phyloP scores from a whole-genome alignment of 495 filamentous ascomycete genomes.

The Penicillium atrosanguineum region DNA sequence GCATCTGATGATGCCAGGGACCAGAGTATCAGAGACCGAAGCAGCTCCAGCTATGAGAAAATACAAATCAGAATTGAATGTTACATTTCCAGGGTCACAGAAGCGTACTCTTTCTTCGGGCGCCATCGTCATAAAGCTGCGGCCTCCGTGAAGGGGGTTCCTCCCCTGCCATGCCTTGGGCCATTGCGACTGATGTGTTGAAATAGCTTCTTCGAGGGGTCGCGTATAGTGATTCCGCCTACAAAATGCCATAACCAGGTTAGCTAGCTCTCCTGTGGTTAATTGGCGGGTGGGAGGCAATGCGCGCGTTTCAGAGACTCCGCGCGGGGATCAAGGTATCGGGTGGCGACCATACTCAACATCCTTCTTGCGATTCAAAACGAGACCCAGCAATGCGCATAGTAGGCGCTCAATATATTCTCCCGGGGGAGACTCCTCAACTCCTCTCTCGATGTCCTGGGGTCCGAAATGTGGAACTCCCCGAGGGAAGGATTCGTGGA shows the following conservation, averaged over 20 bases:
- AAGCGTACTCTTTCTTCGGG: slow-evolving; percentile 73
- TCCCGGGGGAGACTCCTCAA: slow-evolving; percentile 72
- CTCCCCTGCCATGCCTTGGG: slow-evolving; percentile 79
- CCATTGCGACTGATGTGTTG: slow-evolving; percentile 85
- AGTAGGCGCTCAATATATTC: slow-evolving; percentile 83
- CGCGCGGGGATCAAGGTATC: slow-evolving; percentile 10
- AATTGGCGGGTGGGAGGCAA: slow-evolving; percentile 11
- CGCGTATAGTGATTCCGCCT: slow-evolving; percentile 72
- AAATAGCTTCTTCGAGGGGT: slow-evolving; percentile 89
- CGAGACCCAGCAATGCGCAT: slow-evolving; percentile 81
- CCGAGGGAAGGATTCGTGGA: slow-evolving; percentile 83
- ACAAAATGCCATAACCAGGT: slow-evolving; percentile 5
- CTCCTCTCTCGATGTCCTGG: slow-evolving; percentile 88
- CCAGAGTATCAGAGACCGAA: slow-evolving; percentile 85
- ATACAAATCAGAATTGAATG: slow-evolving; percentile 17
- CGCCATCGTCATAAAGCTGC: slow-evolving; percentile 74
- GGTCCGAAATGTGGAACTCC: slow-evolving; percentile 85
- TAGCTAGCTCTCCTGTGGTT: slow-evolving; percentile 9
- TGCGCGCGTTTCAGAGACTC: slow-evolving; percentile 10
- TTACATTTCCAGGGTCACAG: neutral
- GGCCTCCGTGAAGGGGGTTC: slow-evolving; percentile 77
- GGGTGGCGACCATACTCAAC: slow-evolving; percentile 76
- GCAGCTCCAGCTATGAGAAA: slow-evolving; percentile 64
- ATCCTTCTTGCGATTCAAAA: slow-evolving; percentile 95
- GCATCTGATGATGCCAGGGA: slow-evolving; percentile 85